A percentile compares a stretch with the other conserved stretches of the same genome.
Evolutionary conservation across 2,329 filamentous ascomycete species (phyloP).

Genomic region (Colletotrichum paranaense): DNA sequence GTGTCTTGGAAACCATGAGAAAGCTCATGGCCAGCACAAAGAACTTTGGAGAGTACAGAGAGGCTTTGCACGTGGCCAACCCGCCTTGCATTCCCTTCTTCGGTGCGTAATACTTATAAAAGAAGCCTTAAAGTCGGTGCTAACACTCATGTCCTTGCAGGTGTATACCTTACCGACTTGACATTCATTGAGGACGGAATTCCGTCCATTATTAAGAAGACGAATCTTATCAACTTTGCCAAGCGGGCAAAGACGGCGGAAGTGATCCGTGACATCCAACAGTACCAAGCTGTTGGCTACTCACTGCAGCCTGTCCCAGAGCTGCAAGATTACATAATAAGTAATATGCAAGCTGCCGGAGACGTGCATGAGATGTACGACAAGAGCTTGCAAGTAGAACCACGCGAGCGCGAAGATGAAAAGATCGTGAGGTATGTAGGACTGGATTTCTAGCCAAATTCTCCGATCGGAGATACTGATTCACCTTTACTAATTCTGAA

Average conservation of each 20-base stretch:
- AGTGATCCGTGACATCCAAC: slow-evolving; percentile 97
- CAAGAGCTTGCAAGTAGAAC: slow-evolving; percentile 92
- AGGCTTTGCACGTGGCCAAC: slow-evolving; percentile 90
- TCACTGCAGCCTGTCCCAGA: slow-evolving; percentile 89
- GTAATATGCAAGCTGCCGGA: slow-evolving; percentile 93
- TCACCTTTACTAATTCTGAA: slow-evolving; percentile 30
- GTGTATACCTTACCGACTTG: slow-evolving; percentile 95
- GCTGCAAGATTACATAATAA: slow-evolving; percentile 95
- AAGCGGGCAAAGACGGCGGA: slow-evolving; percentile 98
- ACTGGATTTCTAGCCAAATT: slow-evolving; percentile 41
- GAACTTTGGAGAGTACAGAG: slow-evolving; percentile 97
- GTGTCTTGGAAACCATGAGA: slow-evolving; percentile 89
- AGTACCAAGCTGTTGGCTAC: slow-evolving; percentile 99
- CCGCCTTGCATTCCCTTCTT: slow-evolving; percentile 99
- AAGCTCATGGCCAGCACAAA: slow-evolving; percentile 96
- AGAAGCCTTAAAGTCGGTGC: neutral
- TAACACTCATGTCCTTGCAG: slow-evolving; percentile 53
- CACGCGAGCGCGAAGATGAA: slow-evolving; percentile 96
- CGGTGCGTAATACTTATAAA: slow-evolving; percentile 65
- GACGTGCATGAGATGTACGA: slow-evolving; percentile 99
- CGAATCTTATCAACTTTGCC: slow-evolving; percentile 97
- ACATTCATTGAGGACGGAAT: slow-evolving; percentile 99
- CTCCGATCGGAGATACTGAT: slow-evolving; percentile 38
- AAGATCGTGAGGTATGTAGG: slow-evolving; percentile 94
- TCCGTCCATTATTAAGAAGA: slow-evolving; percentile 94